Conservation (phyloP, 257 asterid genomes). For the Haberlea rhodopensis region DNA sequence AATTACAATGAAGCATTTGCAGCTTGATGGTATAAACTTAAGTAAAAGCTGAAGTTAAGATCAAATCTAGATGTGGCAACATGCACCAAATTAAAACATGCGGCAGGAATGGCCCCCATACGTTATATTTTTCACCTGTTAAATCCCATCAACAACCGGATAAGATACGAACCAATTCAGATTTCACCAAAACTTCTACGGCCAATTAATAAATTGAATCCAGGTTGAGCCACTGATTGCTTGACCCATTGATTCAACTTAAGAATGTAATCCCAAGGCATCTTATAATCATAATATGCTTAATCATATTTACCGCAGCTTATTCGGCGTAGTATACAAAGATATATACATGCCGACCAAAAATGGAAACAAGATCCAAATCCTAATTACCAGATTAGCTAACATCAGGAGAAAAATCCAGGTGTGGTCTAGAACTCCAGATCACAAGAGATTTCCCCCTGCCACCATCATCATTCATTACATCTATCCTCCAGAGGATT, state of each 20-base stretch:
- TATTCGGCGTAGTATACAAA: not conserved
- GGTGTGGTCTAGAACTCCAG: not conserved
- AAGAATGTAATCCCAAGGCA: slow-evolving; percentile 7
- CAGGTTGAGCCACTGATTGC: slow-evolving; percentile 8
- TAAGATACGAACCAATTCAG: slow-evolving; percentile 1
- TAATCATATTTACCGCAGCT: slow-evolving; percentile 4
- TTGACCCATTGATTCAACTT: not conserved
- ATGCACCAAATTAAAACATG: not conserved
- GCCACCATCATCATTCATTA: not conserved
- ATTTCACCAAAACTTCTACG: slow-evolving; percentile 12
- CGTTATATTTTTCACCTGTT: not conserved
- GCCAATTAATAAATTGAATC: not conserved
- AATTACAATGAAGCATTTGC: not conserved
- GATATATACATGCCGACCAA: not conserved
- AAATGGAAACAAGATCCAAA: slow-evolving; percentile 1
- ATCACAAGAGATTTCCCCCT: not conserved
- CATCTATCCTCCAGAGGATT: slow-evolving; percentile 5
- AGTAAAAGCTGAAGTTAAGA: not conserved
- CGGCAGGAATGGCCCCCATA: not conserved
- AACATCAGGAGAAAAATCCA: slow-evolving; percentile 3
- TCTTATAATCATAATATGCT: not conserved
- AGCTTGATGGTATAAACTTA: slow-evolving; percentile 4
- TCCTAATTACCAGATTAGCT: slow-evolving; percentile 4
- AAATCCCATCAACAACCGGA: slow-evolving; percentile 2
- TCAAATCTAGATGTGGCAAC: not conserved